Evolutionary conservation across 164 flowering plant species (phyloP).

Genomic region (Litsea cubeba): DNA sequence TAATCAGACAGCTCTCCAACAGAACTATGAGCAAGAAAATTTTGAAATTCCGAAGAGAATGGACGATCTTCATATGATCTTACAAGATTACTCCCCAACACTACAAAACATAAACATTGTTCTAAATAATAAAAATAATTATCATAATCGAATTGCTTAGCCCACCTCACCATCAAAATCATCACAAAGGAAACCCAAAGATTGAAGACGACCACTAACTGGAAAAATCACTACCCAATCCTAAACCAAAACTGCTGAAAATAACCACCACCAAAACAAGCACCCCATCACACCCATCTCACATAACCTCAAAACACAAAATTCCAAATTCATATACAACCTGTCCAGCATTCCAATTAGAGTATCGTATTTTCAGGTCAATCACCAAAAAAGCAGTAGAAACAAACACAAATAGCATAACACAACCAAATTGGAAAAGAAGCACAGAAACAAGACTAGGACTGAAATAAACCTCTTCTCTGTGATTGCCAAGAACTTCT

Average conservation of each 20-base stretch:
- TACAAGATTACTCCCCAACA: background rate
- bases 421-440: background rate
- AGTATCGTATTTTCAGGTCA: background rate
- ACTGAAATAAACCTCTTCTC: constrained; percentile 52
- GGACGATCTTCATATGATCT: background rate
- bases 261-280: no score
- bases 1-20: background rate
- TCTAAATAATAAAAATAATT: no score
- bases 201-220: no score
- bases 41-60: background rate
- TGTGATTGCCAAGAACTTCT: constrained; percentile 43
- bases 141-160: background rate
- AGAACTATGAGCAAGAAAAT: background rate
- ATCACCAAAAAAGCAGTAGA: background rate
- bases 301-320: no score
- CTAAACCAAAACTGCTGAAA: background rate
- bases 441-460: background rate
- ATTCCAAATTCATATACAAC: no score
- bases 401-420: background rate
- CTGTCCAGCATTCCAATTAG: no score
- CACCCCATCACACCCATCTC: no score
- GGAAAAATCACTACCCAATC: background rate
- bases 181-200: no score
- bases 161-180: no score
- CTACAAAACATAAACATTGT: no score